Evolutionary conservation across 441 rosid genomes (phyloP), one percentile per base, ranked within the genome.

Genomic region (Populus trichocarpa): DNA sequence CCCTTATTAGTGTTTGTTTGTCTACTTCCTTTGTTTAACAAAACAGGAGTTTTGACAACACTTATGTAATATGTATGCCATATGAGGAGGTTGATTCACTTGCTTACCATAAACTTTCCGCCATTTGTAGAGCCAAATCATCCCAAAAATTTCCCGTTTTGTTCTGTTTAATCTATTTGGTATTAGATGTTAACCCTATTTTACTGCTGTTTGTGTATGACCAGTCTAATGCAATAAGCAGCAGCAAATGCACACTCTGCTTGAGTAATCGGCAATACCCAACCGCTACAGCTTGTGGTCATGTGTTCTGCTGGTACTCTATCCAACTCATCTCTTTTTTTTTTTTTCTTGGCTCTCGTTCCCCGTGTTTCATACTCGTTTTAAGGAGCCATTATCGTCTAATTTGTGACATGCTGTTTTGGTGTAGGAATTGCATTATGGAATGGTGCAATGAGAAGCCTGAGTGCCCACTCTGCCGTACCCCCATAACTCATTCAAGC

Each of bases 361-460:
- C 53, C 4, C 22, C 5, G 2, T 36, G 33, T 53, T 67, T 53
- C 61, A 12, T 5, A 1, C 8, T 2, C 18, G 4, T 4, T 0
- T 8, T 11, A 28, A 28, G 20, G n/a, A 28, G 11, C 64, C 6
- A 1, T 75, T 71, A n/a, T 64, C 8, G 25, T 70, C 53, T 12
- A 22, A 42, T 23, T 33, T 12, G 18, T 5, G 26, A 26, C 33
- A 16, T 38, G 38, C 36, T 26, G 57, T 46, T 46, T 14, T 57
- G 73, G 4, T 80, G 80, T 74, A 94, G 99, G 98, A 91, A 81
- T 84, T 94, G 97, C 87, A 92, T 95, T 38, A 92, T 92, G 92
- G 97, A 94, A 73, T 94, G 99, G 98, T 94, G 99, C 86, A 94
- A 96, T 16, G 99, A 96, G 81, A 96, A 94, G 89, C 97, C 93